Percentiles rank a stretch among this genome's conserved stretches.
Conservation (phyloP, 78 protist genomes). For the Cavenderia fasciculata region DNA sequence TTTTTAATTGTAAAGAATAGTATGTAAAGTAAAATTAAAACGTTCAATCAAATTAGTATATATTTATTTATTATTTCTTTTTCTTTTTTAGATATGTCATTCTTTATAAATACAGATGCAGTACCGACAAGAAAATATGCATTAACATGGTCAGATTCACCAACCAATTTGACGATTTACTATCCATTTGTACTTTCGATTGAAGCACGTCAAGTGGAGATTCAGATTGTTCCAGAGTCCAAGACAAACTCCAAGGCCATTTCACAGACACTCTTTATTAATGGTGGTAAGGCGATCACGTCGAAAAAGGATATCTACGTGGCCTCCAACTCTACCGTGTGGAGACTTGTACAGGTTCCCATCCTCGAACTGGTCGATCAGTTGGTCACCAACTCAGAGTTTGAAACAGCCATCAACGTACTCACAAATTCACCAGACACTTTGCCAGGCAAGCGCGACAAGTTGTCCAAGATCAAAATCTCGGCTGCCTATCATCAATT, state of each 20-base stretch:
- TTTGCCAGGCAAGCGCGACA: conserved; percentile 40
- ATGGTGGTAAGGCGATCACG: conserved; percentile 29
- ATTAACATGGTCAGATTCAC: conserved; percentile 60
- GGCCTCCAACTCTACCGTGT: conserved; percentile 20
- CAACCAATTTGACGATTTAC: conserved; percentile 14
- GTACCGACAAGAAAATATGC: conserved; percentile 51
- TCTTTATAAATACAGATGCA: conserved; percentile 54
- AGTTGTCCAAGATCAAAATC: conserved; percentile 31
- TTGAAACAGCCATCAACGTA: conserved; percentile 62
- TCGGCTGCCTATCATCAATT: conserved; percentile 61
- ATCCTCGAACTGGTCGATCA: conserved; percentile 64
- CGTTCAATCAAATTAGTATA: neutral
- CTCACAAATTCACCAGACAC: neutral
- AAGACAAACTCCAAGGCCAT: conserved; percentile 27
- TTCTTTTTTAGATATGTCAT: conserved; percentile 37
- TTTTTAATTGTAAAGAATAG: conserved; percentile 52
- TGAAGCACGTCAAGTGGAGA: conserved; percentile 33
- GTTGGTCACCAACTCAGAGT: conserved; percentile 11
- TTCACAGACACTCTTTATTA: conserved; percentile 33
- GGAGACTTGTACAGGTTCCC: conserved; percentile 59
- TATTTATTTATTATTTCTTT: neutral
- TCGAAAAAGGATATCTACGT: conserved; percentile 52
- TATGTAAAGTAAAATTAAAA: neutral
- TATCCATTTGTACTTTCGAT: conserved; percentile 65
- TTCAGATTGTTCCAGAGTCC: conserved; percentile 71